Percentiles rank a stretch among this genome's conserved stretches.
phyloP scores from a whole-genome alignment of 2,329 filamentous ascomycete genomes.

The Lachnellula hyalina region DNA sequence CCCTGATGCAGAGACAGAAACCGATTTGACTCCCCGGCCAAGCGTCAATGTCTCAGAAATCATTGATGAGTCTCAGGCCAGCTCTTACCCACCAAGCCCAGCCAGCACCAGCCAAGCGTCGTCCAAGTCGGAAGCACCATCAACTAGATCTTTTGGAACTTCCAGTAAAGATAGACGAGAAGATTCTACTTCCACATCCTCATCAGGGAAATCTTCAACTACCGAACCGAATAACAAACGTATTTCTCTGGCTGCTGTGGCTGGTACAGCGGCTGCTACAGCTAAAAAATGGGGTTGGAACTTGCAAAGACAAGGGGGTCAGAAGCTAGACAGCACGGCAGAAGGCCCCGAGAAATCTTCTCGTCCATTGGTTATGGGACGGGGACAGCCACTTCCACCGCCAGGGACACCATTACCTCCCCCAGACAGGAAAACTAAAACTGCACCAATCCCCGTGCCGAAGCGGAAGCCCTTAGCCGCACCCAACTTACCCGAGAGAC shows the following conservation, averaged over 20 bases:
- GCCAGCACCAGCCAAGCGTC: conserved; percentile 34
- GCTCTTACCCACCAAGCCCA: conserved; percentile 29
- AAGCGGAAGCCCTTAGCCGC: conserved; percentile 59
- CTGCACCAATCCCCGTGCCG: conserved; percentile 51
- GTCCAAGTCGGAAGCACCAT: conserved; percentile 37
- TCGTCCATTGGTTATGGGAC: conserved; percentile 64
- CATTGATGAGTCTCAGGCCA: conserved; percentile 5
- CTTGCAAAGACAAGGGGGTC: conserved; percentile 43
- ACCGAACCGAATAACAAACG: conserved; percentile 36
- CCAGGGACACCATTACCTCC: conserved; percentile 73
- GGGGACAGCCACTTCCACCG: conserved; percentile 75
- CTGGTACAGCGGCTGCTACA: conserved; percentile 46
- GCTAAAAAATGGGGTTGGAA: conserved; percentile 57
- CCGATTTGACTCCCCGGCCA: conserved; percentile 29
- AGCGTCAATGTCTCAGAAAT: conserved; percentile 13
- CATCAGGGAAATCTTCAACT: conserved; percentile 18
- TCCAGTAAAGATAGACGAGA: conserved; percentile 32
- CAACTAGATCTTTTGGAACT: conserved; percentile 36
- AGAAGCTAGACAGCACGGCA: conserved; percentile 15
- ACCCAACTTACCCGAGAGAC: conserved; percentile 15
- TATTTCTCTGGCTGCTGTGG: conserved; percentile 48
- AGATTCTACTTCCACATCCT: conserved; percentile 28
- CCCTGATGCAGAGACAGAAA: conserved; percentile 34
- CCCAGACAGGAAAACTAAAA: conserved; percentile 56
- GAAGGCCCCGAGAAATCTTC: conserved; percentile 36